A percentile compares a stretch with the other conserved stretches of the same genome.
phyloP scores from a whole-genome alignment of 441 rosid genomes.

The Breynia disticha region DNA sequence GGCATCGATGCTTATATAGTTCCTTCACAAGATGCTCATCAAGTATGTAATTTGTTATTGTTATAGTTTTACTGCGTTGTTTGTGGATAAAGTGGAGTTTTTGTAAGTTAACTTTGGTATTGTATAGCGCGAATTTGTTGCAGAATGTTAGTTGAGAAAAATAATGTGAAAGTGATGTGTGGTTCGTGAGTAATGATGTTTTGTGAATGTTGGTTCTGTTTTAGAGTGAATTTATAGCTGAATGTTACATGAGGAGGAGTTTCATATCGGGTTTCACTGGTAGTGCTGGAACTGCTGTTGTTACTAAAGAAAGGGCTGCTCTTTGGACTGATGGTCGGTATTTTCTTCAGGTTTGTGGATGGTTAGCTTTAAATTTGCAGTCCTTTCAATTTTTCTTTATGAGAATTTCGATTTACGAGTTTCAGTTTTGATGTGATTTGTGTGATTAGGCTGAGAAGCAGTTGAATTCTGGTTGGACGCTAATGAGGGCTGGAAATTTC shows the following conservation, averaged over 20 bases:
- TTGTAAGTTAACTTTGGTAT: no score
- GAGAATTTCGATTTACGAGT: background rate
- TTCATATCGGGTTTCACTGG: constrained; percentile 86
- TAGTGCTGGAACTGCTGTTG: constrained; percentile 88
- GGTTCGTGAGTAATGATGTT: constrained; percentile 2
- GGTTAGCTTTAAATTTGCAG: background rate
- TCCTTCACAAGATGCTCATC: constrained; percentile 98
- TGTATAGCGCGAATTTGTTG: no score
- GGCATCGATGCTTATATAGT: constrained; percentile 84
- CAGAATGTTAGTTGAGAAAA: no score
- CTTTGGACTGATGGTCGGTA: constrained; percentile 98
- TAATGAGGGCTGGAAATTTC: constrained; percentile 84
- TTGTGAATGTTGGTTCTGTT: background rate
- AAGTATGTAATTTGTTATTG: constrained; percentile 29
- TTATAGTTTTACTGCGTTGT: background rate
- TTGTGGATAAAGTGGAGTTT: no score
- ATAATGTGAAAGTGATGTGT: no score
- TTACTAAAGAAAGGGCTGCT: constrained; percentile 88
- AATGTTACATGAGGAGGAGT: constrained; percentile 78
- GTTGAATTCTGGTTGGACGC: constrained; percentile 69
- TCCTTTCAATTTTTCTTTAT: background rate
- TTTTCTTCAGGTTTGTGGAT: constrained; percentile 74
- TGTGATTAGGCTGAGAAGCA: constrained; percentile 76
- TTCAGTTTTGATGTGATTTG: background rate
- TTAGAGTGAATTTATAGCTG: constrained; percentile 95